Evolutionary conservation across 306 rosid genomes (phyloP).

Genomic region (Prunus armeniaca): DNA sequence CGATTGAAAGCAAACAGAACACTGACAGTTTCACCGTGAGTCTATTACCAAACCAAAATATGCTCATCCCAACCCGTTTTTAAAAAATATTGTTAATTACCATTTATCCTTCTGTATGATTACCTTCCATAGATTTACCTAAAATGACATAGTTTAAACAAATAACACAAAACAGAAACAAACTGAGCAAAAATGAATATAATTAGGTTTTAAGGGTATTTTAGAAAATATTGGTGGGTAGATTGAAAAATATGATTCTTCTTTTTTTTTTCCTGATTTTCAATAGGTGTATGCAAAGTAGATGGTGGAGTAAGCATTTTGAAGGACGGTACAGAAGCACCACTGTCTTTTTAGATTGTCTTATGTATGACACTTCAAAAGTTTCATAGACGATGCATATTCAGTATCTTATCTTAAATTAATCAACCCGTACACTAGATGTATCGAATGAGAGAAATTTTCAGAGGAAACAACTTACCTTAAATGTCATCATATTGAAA

Average conservation of each 20-base stretch:
- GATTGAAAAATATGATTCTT: not conserved
- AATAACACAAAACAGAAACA: not conserved
- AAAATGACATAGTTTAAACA: not conserved
- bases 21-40: not conserved
- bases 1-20: not conserved
- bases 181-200: not conserved
- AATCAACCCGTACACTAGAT: slow-evolving; percentile 10
- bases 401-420: not conserved
- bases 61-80: not conserved
- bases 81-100: not conserved
- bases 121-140: not conserved
- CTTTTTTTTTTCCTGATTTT: not conserved
- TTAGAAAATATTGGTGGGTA: not conserved
- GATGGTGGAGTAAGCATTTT: not conserved
- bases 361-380: not conserved
- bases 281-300: not conserved
- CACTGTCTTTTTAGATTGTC: not conserved
- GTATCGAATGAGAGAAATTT: slow-evolving; percentile 5
- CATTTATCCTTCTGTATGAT: not conserved
- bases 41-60: not conserved
- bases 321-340: not conserved
- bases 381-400: not conserved
- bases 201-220: not conserved
- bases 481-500: slow-evolving; percentile 99
- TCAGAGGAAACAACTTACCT: slow-evolving; percentile 47